These are phyloP conservation scores for Pythium periplocum DNA, from an alignment of 352 stramenopile genomes.

Conservation along the genomic window DNA sequence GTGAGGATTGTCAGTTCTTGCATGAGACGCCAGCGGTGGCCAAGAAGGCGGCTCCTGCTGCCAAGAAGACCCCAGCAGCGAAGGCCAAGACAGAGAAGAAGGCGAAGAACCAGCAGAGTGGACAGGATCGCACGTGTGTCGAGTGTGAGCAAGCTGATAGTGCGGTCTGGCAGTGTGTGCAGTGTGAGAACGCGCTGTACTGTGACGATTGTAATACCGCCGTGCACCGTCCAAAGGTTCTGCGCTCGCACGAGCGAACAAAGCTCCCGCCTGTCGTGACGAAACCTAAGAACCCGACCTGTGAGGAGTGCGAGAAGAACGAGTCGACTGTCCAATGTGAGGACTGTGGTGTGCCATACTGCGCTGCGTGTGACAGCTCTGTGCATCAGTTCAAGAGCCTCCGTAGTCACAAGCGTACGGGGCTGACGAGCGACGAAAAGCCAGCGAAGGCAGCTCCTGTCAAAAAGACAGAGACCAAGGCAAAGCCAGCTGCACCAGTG, in stretches of 20 bases:
- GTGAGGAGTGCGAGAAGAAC: slow-evolving; percentile 46
- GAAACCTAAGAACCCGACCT: slow-evolving; percentile 22
- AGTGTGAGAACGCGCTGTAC: slow-evolving; percentile 59
- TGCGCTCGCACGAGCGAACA: slow-evolving; percentile 45
- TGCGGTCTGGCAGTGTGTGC: slow-evolving; percentile 43
- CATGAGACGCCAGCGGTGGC: slow-evolving; percentile 20
- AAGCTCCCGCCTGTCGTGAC: slow-evolving; percentile 24
- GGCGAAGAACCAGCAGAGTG: slow-evolving; percentile 3
- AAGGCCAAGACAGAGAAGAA: slow-evolving; percentile 1
- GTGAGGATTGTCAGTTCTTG: slow-evolving; percentile 41
- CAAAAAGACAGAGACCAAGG: slow-evolving; percentile 4
- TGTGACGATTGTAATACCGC: slow-evolving; percentile 52
- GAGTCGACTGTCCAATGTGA: slow-evolving; percentile 36
- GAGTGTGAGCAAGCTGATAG: slow-evolving; percentile 49
- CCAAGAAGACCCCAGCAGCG: slow-evolving; percentile 2
- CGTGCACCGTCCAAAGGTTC: slow-evolving; percentile 59
- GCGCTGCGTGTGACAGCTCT: slow-evolving; percentile 41
- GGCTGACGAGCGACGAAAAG: not conserved
- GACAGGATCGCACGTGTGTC: slow-evolving; percentile 35
- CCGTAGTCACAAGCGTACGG: slow-evolving; percentile 32
- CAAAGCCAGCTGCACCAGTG: not conserved
- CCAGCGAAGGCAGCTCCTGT: not conserved
- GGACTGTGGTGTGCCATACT: slow-evolving; percentile 59
- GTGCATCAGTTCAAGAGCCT: slow-evolving; percentile 78
- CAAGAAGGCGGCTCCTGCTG: slow-evolving; percentile 9